These are phyloP conservation scores for Fusarium pininemorale DNA, from an alignment of 2,329 filamentous ascomycete species.

Conservation along the genomic window DNA sequence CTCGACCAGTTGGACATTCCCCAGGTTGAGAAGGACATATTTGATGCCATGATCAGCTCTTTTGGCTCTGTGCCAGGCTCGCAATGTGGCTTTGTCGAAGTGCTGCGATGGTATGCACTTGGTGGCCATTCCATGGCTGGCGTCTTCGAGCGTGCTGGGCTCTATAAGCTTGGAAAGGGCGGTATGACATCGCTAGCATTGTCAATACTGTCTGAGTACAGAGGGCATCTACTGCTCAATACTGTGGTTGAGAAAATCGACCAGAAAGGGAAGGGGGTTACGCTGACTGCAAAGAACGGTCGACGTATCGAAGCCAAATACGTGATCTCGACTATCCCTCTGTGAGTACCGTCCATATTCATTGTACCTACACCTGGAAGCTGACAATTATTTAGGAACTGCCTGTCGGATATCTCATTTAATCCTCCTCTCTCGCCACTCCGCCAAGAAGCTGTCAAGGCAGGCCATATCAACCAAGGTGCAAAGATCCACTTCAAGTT, in stretches of 20 bases:
- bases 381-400: neutral
- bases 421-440: neutral
- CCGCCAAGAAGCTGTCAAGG: conserved; percentile 4
- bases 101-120: conserved; percentile 31
- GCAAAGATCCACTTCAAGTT: conserved; percentile 29
- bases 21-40: conserved; percentile 22
- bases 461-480: conserved; percentile 19
- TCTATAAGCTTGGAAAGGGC: conserved; percentile 31
- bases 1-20: conserved; percentile 41
- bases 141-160: conserved; percentile 8
- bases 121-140: conserved; percentile 18
- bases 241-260: neutral
- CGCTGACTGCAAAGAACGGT: conserved; percentile 2
- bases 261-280: neutral
- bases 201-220: conserved; percentile 1
- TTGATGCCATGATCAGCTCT: conserved; percentile 21
- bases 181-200: conserved; percentile 29
- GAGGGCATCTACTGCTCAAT: conserved; percentile 14
- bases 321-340: conserved; percentile 25
- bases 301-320: neutral
- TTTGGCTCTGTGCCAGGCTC: conserved; percentile 15
- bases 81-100: conserved; percentile 17
- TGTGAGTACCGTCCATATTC: neutral
- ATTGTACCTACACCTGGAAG: accelerated
- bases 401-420: neutral